Percentiles rank a stretch among this genome's conserved stretches.
phyloP scores from a whole-genome alignment of 164 flowering plant species.

The Nelumbo lutea region DNA sequence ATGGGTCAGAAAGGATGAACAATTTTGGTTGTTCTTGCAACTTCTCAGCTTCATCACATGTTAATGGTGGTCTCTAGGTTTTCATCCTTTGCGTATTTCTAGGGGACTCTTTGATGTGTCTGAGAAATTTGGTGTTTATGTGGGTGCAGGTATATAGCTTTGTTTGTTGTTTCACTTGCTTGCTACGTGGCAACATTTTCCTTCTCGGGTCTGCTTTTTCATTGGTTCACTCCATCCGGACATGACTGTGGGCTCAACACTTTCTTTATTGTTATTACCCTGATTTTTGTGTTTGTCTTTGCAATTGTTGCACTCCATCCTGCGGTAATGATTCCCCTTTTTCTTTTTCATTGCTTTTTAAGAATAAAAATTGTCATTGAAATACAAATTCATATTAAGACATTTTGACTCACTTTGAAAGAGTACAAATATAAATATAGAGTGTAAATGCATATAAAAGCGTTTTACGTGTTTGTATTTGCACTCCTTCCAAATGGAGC shows the following conservation, averaged over 20 bases:
- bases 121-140: background rate
- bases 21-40: slow-evolving; percentile 68
- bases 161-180: slow-evolving; percentile 75
- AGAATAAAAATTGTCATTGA: too few species aligned
- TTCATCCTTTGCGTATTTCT: background rate
- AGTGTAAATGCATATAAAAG: too few species aligned
- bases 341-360: background rate
- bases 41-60: background rate
- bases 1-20: slow-evolving; percentile 95
- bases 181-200: slow-evolving; percentile 70
- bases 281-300: slow-evolving; percentile 68
- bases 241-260: slow-evolving; percentile 95
- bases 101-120: background rate
- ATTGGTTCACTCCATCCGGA: slow-evolving; percentile 88
- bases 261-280: slow-evolving; percentile 72
- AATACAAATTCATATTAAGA: too few species aligned
- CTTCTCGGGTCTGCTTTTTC: slow-evolving; percentile 88
- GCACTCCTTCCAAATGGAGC: too few species aligned
- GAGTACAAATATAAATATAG: too few species aligned
- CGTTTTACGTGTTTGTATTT: too few species aligned
- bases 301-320: slow-evolving; percentile 83
- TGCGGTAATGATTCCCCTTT: slow-evolving; percentile 43
- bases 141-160: slow-evolving; percentile 70
- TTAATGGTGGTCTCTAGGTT: background rate
- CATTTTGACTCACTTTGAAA: too few species aligned